Evolutionary conservation across 768 basidiomycete species (phyloP), one percentile per base, ranked within the genome.

Genomic region (Sarcodon aspratus): DNA sequence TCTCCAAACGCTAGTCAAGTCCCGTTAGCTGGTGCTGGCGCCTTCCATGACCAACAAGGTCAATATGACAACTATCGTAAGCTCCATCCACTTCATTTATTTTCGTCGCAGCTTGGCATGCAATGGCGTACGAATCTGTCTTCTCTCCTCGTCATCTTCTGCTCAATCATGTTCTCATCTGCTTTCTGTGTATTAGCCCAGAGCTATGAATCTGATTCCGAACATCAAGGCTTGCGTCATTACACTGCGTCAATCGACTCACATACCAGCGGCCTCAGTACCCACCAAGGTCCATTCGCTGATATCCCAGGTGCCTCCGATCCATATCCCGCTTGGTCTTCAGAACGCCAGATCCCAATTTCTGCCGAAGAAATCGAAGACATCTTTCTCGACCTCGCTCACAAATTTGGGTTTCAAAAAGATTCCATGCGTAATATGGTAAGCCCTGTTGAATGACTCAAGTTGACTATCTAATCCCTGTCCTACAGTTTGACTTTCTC

Each of bases 311-410:
- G 61, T 12, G 58, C 65, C 33, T 52, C 57, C 34, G 80, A 87
- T 49, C 87, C 86, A 48, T 98, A 95, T 64, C 95, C 95, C 52
- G 94, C 95, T 37, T 99, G 96, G 96, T 78, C 86, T 27, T 74
- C 85, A 33, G 89, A 95, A 55, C 83, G 86, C 47, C 86, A 92
- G 61, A 93, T 96, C 53, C 96, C 96, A 53, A 85, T 99, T 63
- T 93, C 92, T 36, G 92, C 86, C 53, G 96, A 99, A 64, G 95
- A 97, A 66, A 97, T 98, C 50, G 96, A 97, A 65, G 96, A 98
- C 64, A 95, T 99, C 54, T 91, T 98, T 63, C 83, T 97, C 58
- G 96, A 99, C 67, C 79, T 99, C 52, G 84, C 92, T 38, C 92
- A 97, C 71, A 99, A 99, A 69, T 99, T 99, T 63, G 96, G 96